Percentiles rank a stretch among this genome's conserved stretches.
These are phyloP conservation scores for Penicillium fuscoglaucum DNA, from an alignment of 2,329 filamentous ascomycete species.

Conservation along the genomic window DNA sequence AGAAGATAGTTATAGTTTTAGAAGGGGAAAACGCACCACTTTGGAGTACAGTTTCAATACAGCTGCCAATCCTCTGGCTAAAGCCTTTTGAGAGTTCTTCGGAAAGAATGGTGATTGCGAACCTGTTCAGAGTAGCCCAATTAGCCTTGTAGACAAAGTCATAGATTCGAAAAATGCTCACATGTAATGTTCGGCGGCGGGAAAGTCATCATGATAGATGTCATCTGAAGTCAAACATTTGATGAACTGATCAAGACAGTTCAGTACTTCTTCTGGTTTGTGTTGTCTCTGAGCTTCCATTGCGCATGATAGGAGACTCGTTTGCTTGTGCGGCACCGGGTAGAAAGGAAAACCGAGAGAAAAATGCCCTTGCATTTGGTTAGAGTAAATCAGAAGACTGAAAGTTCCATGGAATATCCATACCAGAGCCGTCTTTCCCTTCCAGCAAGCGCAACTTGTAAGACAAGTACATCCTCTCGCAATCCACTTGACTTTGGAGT, in stretches of 20 bases:
- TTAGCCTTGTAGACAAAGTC: background rate
- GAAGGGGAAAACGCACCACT: background rate
- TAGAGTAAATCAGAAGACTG: background rate
- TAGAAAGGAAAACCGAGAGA: background rate
- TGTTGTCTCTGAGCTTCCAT: slow-evolving; percentile 70
- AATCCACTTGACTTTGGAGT: background rate
- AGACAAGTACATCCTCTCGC: slow-evolving; percentile 3
- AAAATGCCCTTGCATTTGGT: background rate
- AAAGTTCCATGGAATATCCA: background rate
- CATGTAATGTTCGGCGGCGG: slow-evolving; percentile 3
- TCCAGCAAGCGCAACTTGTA: slow-evolving; percentile 1
- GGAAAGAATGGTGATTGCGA: slow-evolving; percentile 1
- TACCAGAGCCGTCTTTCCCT: background rate
- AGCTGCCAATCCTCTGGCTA: background rate
- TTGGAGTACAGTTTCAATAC: background rate
- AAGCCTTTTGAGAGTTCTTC: background rate
- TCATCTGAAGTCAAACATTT: background rate
- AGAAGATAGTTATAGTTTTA: background rate
- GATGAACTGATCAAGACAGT: slow-evolving; percentile 1
- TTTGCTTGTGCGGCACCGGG: background rate
- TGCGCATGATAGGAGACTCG: slow-evolving; percentile 71
- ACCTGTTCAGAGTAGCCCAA: background rate
- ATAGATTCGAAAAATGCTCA: background rate
- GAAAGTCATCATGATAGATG: slow-evolving; percentile 1
- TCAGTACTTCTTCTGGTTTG: slow-evolving; percentile 58